Evolutionary conservation across 176 grass and related monocot genomes (phyloP).

Genomic region (Secale cereale): DNA sequence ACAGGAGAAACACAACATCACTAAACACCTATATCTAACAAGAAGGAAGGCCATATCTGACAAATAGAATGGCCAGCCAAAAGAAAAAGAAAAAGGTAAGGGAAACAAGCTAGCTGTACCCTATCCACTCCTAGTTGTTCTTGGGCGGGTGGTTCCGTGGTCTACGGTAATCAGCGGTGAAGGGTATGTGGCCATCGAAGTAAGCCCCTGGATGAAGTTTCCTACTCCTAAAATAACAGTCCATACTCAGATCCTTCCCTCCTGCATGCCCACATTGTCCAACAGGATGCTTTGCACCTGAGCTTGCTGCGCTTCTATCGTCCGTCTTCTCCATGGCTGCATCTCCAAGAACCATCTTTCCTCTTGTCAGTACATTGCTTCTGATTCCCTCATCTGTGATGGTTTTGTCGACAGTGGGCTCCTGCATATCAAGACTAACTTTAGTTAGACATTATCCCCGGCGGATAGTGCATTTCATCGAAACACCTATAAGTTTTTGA

Average conservation of each 20-base stretch:
- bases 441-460: not conserved
- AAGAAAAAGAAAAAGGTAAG: conserved; percentile 7
- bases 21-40: conserved; percentile 31
- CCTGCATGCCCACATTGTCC: conserved; percentile 53
- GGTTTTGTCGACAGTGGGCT: conserved; percentile 4
- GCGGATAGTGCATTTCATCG: conserved; percentile 1
- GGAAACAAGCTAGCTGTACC: conserved; percentile 21
- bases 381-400: conserved; percentile 9
- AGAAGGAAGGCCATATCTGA: conserved; percentile 26
- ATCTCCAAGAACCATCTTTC: conserved; percentile 26
- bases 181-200: conserved; percentile 57
- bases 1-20: conserved; percentile 3
- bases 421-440: conserved; percentile 31
- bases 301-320: conserved; percentile 25
- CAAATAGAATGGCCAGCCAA: conserved; percentile 29
- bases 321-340: conserved; percentile 12
- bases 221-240: conserved; percentile 45
- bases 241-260: conserved; percentile 40
- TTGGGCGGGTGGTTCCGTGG: conserved; percentile 56
- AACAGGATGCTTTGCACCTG: conserved; percentile 65
- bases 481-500: not conserved
- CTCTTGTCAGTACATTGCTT: conserved; percentile 23
- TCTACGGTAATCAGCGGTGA: conserved; percentile 58
- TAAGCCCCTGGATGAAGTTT: conserved; percentile 27
- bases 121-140: conserved; percentile 69